Evolutionary conservation across 176 grass and related monocot species (phyloP).

Genomic region (Carex parvula): DNA sequence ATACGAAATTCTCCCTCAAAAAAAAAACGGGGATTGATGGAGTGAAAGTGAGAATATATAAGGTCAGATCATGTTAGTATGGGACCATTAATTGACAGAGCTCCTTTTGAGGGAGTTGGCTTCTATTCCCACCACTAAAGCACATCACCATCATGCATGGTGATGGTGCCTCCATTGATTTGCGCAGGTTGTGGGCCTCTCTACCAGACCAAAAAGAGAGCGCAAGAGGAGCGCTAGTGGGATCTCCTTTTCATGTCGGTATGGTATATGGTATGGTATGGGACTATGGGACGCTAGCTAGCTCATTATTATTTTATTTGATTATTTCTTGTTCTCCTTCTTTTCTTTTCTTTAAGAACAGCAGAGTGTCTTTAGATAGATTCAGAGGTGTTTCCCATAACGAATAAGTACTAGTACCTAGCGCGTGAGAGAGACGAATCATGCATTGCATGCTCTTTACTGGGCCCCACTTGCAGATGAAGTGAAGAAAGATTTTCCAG

Average conservation of each 20-base stretch:
- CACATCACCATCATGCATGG: slow-evolving; percentile 28
- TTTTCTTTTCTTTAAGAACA: slow-evolving; percentile 38
- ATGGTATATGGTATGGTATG: slow-evolving; percentile 34
- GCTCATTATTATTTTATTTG: slow-evolving; percentile 26
- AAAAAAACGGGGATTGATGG: slow-evolving; percentile 1
- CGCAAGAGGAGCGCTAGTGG: slow-evolving; percentile 47
- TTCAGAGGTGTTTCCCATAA: slow-evolving; percentile 16
- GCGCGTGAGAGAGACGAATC: slow-evolving; percentile 27
- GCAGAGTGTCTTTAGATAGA: slow-evolving; percentile 32
- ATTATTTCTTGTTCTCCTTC: background rate
- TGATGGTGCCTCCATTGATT: slow-evolving; percentile 22
- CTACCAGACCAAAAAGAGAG: slow-evolving; percentile 45
- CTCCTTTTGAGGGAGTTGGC: slow-evolving; percentile 23
- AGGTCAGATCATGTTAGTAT: slow-evolving; percentile 26
- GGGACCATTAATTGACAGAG: slow-evolving; percentile 28
- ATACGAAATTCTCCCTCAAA: background rate
- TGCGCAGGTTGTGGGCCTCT: slow-evolving; percentile 24
- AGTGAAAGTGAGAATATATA: background rate
- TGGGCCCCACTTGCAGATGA: slow-evolving; percentile 19
- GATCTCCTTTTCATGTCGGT: slow-evolving; percentile 83
- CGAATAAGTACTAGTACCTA: slow-evolving; percentile 14
- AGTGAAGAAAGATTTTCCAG: background rate
- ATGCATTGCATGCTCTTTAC: slow-evolving; percentile 11
- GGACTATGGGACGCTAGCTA: background rate
- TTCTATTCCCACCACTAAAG: slow-evolving; percentile 39